Conservation (phyloP, 176 grass and related monocot species). For the Carex kokanica region DNA sequence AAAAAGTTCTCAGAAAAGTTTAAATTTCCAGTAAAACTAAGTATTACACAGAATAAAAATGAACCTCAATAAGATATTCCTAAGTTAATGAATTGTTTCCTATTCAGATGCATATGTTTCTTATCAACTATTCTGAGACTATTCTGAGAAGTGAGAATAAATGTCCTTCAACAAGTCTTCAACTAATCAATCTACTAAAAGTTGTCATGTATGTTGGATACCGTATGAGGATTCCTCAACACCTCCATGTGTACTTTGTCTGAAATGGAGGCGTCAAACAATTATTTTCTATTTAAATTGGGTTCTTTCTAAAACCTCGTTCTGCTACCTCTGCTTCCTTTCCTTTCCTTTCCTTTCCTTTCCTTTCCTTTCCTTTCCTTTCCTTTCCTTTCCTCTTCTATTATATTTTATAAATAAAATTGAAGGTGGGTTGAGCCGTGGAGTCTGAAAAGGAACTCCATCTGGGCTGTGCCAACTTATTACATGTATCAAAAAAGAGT, state of each 20-base stretch:
- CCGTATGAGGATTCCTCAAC: not conserved
- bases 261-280: conserved; percentile 11
- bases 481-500: not conserved
- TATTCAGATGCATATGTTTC: not conserved
- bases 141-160: not conserved
- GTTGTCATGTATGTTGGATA: not conserved
- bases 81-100: not conserved
- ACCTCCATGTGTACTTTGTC: not conserved
- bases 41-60: not conserved
- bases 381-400: not conserved
- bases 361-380: not conserved
- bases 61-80: not conserved
- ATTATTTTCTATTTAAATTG: not conserved
- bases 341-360: too few species aligned
- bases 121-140: not conserved
- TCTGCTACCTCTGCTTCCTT: not conserved
- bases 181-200: not conserved
- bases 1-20: not conserved
- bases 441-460: not conserved
- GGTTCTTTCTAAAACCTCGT: not conserved
- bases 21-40: too few species aligned
- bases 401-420: not conserved
- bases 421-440: not conserved
- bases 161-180: not conserved
- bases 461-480: not conserved